These are phyloP conservation scores for Coniophora puteana DNA, from an alignment of 1,284 basidiomycete genomes.

Conservation along the genomic window DNA sequence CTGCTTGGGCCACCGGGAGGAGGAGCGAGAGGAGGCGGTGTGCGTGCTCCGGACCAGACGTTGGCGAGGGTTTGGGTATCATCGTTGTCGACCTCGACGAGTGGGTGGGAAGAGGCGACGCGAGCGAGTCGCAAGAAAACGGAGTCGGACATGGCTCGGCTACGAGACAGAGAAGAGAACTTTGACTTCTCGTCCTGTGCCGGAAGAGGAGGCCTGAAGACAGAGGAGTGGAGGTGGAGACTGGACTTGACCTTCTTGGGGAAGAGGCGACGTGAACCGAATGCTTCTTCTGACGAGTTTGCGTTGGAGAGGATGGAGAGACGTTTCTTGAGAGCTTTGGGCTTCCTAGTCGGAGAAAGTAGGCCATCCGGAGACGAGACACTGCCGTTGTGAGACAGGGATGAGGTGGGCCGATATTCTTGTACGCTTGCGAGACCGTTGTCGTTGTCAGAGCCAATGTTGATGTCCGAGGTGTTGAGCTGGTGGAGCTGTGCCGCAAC, in stretches of 20 bases:
- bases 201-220: constrained; percentile 10
- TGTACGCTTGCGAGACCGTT: no score
- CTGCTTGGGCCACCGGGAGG: constrained; percentile 27
- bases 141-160: constrained; percentile 55
- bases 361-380: no score
- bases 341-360: no score
- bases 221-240: constrained; percentile 39
- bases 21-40: constrained; percentile 16
- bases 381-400: no score
- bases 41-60: constrained; percentile 11
- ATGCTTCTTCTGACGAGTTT: no score
- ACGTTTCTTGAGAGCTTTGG: no score
- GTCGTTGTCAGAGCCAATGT: no score
- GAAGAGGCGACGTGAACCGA: constrained; percentile 20
- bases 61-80: not conserved
- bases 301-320: no score
- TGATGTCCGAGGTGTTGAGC: no score
- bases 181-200: constrained; percentile 25
- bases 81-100: not conserved
- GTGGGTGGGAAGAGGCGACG: constrained; percentile 11
- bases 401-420: no score
- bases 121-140: no score
- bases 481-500: no score
- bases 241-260: constrained; percentile 56
- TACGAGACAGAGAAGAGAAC: constrained; percentile 34